Evolutionary conservation across 1,284 basidiomycete genomes (phyloP).

Genomic region (Austroboletus niveus): DNA sequence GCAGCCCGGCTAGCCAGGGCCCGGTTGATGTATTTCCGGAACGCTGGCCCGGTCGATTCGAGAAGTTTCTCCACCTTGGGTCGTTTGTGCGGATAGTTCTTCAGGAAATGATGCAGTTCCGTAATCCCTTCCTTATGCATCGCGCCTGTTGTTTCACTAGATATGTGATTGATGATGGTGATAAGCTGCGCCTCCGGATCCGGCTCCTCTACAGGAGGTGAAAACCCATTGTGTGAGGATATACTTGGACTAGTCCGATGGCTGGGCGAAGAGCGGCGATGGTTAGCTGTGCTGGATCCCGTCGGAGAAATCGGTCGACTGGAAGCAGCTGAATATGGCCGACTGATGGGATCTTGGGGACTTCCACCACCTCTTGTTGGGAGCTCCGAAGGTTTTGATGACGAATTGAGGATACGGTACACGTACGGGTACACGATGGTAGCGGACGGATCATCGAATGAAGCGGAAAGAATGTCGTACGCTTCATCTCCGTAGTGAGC

Average conservation of each 20-base stretch:
- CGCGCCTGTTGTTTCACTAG: constrained; percentile 81
- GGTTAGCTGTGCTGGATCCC: constrained; percentile 53
- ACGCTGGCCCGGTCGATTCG: constrained; percentile 78
- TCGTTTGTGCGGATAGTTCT: constrained; percentile 87
- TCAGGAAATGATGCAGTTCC: constrained; percentile 93
- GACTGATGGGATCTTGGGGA: constrained; percentile 38
- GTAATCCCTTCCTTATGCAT: constrained; percentile 90
- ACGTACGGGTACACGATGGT: constrained; percentile 85
- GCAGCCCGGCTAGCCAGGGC: constrained; percentile 80
- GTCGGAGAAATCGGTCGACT: constrained; percentile 66
- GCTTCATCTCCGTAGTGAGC: constrained; percentile 78
- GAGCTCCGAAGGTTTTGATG: constrained; percentile 41
- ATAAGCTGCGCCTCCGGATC: constrained; percentile 79
- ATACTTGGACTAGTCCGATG: constrained; percentile 64
- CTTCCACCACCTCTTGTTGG: constrained; percentile 40
- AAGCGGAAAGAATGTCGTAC: constrained; percentile 74
- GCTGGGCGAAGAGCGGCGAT: constrained; percentile 55
- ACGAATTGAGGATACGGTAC: constrained; percentile 79
- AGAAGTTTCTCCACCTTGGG: constrained; percentile 82
- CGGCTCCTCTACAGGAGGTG: constrained; percentile 62
- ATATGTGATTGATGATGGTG: constrained; percentile 87
- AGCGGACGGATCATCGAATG: constrained; percentile 80
- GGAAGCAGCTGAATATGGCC: constrained; percentile 53
- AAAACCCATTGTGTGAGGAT: constrained; percentile 54
- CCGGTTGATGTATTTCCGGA: constrained; percentile 82